A percentile compares a stretch with the other conserved stretches of the same genome.
Evolutionary conservation across 257 asterid species (phyloP).

Genomic region (Jaltomata sinuosa): DNA sequence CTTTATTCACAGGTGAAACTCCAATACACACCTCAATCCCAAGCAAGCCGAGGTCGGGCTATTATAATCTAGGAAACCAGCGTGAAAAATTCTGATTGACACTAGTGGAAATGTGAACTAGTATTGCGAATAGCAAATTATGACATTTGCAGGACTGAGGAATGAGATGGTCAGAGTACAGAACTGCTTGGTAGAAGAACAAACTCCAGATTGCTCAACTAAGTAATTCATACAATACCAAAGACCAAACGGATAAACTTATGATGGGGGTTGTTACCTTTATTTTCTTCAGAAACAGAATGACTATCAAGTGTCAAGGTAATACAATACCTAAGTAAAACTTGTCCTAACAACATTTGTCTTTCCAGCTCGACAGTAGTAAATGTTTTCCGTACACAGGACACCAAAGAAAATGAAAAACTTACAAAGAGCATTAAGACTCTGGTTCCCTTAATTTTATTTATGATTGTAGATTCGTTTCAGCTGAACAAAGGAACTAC

Average conservation of each 20-base stretch:
- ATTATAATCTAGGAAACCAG: neutral
- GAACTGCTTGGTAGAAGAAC: neutral
- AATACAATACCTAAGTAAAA: neutral
- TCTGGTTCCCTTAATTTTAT: neutral
- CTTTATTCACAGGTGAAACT: neutral
- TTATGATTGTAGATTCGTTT: neutral
- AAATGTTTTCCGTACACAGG: neutral
- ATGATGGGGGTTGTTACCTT: neutral
- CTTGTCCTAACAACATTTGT: neutral
- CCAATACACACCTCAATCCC: neutral
- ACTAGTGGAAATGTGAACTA: neutral
- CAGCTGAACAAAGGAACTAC: neutral
- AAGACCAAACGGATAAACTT: too few species aligned
- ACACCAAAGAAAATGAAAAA: neutral
- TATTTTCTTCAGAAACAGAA: neutral
- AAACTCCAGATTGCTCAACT: neutral
- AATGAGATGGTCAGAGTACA: neutral
- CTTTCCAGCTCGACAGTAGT: neutral
- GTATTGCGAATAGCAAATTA: neutral
- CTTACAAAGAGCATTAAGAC: neutral
- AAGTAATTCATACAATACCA: too few species aligned
- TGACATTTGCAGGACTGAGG: neutral
- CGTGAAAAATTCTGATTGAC: neutral
- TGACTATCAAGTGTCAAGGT: neutral
- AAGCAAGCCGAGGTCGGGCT: neutral